phyloP scores from a whole-genome alignment of 129 eudicot genomes.

The Artemisia tridentata region DNA sequence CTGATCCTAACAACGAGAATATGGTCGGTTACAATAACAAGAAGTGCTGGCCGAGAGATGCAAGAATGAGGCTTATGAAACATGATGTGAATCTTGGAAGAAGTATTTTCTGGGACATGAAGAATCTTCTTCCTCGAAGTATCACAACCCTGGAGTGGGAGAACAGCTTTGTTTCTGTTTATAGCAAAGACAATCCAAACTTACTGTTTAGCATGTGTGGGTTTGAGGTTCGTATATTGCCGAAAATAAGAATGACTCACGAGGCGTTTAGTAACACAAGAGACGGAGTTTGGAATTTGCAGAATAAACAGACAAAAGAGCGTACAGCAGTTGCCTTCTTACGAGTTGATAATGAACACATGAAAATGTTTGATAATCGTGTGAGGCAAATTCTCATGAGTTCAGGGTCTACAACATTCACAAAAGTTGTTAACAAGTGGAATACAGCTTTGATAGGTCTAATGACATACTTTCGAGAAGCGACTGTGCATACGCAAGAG shows the following conservation, averaged over 20 bases:
- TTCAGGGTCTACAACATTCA: conserved; percentile 96
- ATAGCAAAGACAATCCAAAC: conserved; percentile 97
- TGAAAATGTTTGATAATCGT: conserved; percentile 97
- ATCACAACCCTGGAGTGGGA: conserved; percentile 99
- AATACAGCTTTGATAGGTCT: conserved; percentile 95
- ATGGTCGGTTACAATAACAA: conserved; percentile 99
- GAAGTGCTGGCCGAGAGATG: conserved; percentile 99
- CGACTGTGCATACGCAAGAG: conserved; percentile 96
- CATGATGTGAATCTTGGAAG: conserved; percentile 98
- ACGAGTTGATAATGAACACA: conserved; percentile 96
- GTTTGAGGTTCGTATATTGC: conserved; percentile 93
- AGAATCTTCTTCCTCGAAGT: conserved; percentile 96
- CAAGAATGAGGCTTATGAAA: conserved; percentile 99
- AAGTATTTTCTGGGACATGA: conserved; percentile 99
- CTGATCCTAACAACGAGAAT: conserved; percentile 98
- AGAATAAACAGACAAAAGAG: conserved; percentile 97
- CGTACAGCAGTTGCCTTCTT: conserved; percentile 97
- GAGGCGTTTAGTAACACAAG: conserved; percentile 97
- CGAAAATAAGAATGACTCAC: conserved; percentile 95
- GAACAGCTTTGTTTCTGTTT: conserved; percentile 94
- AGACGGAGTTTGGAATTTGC: conserved; percentile 97
- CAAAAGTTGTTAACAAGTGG: conserved; percentile 97
- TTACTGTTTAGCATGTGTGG: conserved; percentile 97
- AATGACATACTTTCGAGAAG: conserved; percentile 99
- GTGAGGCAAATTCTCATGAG: conserved; percentile 99